phyloP scores from a whole-genome alignment of 169 alveolate genomes.

The Plasmodium relictum region DNA sequence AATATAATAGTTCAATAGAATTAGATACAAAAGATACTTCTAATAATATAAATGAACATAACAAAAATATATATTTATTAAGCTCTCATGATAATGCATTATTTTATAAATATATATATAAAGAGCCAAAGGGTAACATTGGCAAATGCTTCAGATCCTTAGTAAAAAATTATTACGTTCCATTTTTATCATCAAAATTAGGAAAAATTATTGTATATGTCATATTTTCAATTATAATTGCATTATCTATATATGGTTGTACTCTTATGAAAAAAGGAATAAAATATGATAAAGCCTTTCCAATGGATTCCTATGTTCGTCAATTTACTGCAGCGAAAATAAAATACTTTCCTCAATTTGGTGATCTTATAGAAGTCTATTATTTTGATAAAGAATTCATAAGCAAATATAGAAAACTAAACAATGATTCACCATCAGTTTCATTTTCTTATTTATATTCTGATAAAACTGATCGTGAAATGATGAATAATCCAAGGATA shows the following conservation, averaged over 20 bases:
- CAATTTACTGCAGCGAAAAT: constrained; percentile 22
- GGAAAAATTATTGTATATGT: constrained; percentile 48
- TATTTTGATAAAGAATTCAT: constrained; percentile 51
- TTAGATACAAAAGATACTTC: constrained; percentile 46
- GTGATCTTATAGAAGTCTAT: constrained; percentile 59
- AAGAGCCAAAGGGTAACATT: constrained; percentile 73
- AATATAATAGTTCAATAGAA: constrained; percentile 26
- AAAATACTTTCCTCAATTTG: constrained; percentile 39
- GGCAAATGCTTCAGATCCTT: constrained; percentile 46
- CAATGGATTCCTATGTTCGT: constrained; percentile 62
- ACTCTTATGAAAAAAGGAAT: constrained; percentile 73
- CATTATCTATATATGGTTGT: constrained; percentile 61
- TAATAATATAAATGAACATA: constrained; percentile 4
- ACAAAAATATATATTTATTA: constrained; percentile 36
- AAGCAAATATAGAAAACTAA: constrained; percentile 28
- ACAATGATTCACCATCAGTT: neutral
- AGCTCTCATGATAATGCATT: constrained; percentile 68
- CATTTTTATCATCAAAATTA: constrained; percentile 55
- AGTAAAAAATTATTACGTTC: constrained; percentile 63
- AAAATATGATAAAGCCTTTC: constrained; percentile 65
- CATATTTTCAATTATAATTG: constrained; percentile 2
- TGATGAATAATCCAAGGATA: constrained; percentile 27
- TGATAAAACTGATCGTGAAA: constrained; percentile 22
- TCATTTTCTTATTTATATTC: constrained; percentile 30
- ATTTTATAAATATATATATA: constrained; percentile 68